Evolutionary conservation across 345 rosid genomes (phyloP), one percentile per base, ranked within the genome.

Genomic region (Eucalyptus albens): DNA sequence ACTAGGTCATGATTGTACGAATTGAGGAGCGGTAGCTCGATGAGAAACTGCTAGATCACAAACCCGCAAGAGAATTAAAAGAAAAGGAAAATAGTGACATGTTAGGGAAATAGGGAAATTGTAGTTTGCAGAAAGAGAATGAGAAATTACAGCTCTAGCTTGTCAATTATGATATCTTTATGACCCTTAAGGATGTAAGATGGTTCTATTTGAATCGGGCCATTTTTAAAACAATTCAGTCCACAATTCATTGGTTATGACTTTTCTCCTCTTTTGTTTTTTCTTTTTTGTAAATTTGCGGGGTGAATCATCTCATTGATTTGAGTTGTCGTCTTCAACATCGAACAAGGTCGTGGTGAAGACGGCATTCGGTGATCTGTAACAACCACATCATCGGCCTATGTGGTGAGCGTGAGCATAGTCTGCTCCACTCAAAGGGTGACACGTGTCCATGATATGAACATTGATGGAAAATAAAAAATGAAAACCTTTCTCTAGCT

Each of bases 11-110:
- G 69, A 14, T 62, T 29, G 31, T 27, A 12, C 31, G 3, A 12
- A 14, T 27, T 29, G 19, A n/a, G 40, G 40, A 65, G 40, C 5
- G 37, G 40, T 31, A 31, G 11, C 21, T n/a, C 31, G 11, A 65
- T 15, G 21, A n/a, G 40, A 65, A 33, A 65, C 1, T 7, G 77
- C 21, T 15, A 65, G 19, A 65, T 15, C 40, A n/a, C 37, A 65
- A n/a, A n/a, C 19, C 29, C 31, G 0, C 33, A 29, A 6, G 69
- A 62, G 31, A 62, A 62, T 12, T 62, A 62, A 29, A 65, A 65
- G 17, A 4, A n/a, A 7, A 15, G 6, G 19, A 0, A 4, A n/a
- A 65, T n/a, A n/a, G 17, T 1, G 21, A n/a, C 37, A n/a, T 65
- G 37, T 62, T 62, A 29, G 69, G 17, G 69, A n/a, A 29, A 29